Percentiles rank a stretch among this genome's conserved stretches.
These are phyloP conservation scores for Helichrysum umbraculigerum DNA, from an alignment of 129 eudicot species.

Conservation along the genomic window DNA sequence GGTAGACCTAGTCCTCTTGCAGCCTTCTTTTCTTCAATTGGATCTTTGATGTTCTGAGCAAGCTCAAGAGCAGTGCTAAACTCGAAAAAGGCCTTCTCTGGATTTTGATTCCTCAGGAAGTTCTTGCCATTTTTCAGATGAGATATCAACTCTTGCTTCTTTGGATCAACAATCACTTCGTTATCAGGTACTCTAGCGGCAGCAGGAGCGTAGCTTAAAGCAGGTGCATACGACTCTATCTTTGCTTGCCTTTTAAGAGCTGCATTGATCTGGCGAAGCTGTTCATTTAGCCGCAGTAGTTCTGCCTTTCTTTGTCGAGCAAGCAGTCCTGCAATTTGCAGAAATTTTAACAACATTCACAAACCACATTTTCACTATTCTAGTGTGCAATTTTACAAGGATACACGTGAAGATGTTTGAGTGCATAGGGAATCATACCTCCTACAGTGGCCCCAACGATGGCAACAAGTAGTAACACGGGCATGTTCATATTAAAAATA, in stretches of 20 bases:
- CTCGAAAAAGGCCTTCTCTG: constrained; percentile 73
- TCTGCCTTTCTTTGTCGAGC: constrained; percentile 93
- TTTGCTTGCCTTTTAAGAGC: constrained; percentile 97
- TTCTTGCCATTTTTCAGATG: constrained; percentile 82
- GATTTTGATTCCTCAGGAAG: constrained; percentile 79
- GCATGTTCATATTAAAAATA: constrained; percentile 77
- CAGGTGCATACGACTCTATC: constrained; percentile 96
- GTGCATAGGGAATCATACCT: constrained; percentile 45
- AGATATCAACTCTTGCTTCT: constrained; percentile 65
- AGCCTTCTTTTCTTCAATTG: constrained; percentile 91
- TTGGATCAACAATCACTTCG: constrained; percentile 89
- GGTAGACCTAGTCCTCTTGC: constrained; percentile 91
- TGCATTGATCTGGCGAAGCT: constrained; percentile 90
- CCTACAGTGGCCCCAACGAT: constrained; percentile 99
- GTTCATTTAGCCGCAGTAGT: constrained; percentile 77
- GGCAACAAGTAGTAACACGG: constrained; percentile 79
- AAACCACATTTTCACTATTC: background rate
- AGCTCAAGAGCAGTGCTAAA: constrained; percentile 82
- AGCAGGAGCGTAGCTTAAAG: constrained; percentile 91
- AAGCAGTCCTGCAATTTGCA: constrained; percentile 59
- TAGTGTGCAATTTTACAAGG: background rate
- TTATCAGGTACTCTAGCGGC: constrained; percentile 61
- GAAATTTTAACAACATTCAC: background rate
- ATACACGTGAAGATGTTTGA: constrained; percentile 4
- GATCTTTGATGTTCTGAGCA: constrained; percentile 75